These are phyloP conservation scores for Sedum album DNA, from an alignment of 164 flowering plant genomes.

Conservation along the genomic window DNA sequence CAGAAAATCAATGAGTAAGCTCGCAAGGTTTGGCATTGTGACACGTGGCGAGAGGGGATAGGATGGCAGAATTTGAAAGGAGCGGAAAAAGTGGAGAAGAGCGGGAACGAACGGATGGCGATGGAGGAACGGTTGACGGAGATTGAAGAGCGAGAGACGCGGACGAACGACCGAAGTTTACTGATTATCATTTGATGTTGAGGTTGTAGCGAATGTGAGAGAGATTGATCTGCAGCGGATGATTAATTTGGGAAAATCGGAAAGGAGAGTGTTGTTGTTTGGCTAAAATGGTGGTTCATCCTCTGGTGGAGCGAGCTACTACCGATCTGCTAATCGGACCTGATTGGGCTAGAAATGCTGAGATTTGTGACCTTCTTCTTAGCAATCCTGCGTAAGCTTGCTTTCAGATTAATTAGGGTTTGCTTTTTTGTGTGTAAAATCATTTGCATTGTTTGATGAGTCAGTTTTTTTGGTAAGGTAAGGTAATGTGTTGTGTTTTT, in stretches of 20 bases:
- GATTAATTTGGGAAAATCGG: not conserved
- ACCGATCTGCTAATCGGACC: constrained; percentile 17
- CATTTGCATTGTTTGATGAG: not conserved
- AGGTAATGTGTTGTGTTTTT: constrained; percentile 10
- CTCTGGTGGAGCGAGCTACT: constrained; percentile 21
- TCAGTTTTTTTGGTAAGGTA: not conserved
- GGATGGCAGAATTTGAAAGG: not conserved
- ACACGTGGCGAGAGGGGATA: constrained; percentile 8
- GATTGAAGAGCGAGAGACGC: constrained; percentile 1
- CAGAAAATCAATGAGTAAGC: not conserved
- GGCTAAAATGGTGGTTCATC: constrained; percentile 14
- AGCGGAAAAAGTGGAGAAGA: constrained; percentile 5
- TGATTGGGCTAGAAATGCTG: constrained; percentile 20
- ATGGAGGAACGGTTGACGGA: constrained; percentile 1
- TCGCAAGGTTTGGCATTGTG: not conserved
- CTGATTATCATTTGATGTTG: not conserved
- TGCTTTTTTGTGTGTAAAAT: not conserved
- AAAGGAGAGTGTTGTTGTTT: not conserved
- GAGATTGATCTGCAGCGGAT: not conserved
- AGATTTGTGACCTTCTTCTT: constrained; percentile 16
- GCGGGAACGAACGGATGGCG: not conserved
- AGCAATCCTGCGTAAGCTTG: constrained; percentile 13
- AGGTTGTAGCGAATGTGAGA: not conserved
- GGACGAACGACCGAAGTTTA: not conserved
- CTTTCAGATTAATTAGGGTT: too few relatives aligned